A percentile compares a stretch with the other conserved stretches of the same genome.
phyloP scores from a whole-genome alignment of 2,329 filamentous ascomycete species.

The Ceratocystis cubensis region DNA sequence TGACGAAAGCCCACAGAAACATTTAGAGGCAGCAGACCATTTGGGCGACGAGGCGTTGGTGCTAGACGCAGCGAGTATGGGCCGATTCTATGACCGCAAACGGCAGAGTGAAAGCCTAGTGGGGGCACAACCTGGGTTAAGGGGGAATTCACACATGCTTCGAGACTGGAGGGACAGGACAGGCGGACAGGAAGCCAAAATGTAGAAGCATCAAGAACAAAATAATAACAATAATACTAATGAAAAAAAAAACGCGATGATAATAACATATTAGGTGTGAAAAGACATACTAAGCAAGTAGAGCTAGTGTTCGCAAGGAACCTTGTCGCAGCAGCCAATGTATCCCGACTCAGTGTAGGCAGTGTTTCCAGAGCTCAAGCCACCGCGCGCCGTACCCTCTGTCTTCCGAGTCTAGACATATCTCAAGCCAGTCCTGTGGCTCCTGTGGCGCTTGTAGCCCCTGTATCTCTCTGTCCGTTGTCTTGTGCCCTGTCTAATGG shows the following conservation, averaged over 20 bases:
- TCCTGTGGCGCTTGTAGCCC: background rate
- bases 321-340: background rate
- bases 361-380: background rate
- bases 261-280: background rate
- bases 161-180: conserved; percentile 11
- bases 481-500: conserved; percentile 44
- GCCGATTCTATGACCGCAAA: conserved; percentile 31
- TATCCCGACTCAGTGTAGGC: background rate
- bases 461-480: background rate
- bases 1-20: conserved; percentile 51
- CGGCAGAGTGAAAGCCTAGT: conserved; percentile 2
- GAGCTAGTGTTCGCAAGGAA: background rate
- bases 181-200: conserved; percentile 18
- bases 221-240: background rate
- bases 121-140: background rate
- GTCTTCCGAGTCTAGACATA: background rate
- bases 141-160: conserved; percentile 13
- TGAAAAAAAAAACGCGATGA: background rate
- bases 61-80: conserved; percentile 33
- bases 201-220: conserved; percentile 11
- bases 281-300: background rate
- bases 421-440: background rate
- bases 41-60: conserved; percentile 44
- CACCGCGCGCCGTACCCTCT: conserved; percentile 1
- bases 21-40: conserved; percentile 57